Evolutionary conservation across 306 rosid genomes (phyloP).

Genomic region (Fragaria ananassa): DNA sequence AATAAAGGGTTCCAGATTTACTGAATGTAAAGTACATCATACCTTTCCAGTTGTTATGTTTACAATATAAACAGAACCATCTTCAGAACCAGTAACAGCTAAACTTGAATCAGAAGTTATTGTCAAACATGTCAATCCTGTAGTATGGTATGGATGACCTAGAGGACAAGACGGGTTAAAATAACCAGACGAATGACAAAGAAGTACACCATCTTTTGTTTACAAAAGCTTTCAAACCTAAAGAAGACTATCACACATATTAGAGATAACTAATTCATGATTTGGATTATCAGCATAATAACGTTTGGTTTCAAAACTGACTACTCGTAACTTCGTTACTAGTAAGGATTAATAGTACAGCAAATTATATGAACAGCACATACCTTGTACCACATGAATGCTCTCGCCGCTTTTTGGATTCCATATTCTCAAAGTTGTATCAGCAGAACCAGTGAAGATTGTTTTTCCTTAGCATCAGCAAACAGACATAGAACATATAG

Average conservation of each 20-base stretch:
- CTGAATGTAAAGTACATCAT: slow-evolving; percentile 19
- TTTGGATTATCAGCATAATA: not conserved
- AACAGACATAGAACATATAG: slow-evolving; percentile 18
- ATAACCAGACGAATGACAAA: slow-evolving; percentile 4
- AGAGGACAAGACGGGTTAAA: slow-evolving; percentile 23
- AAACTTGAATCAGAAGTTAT: slow-evolving; percentile 69
- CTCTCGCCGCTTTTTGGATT: slow-evolving; percentile 74
- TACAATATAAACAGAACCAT: slow-evolving; percentile 74
- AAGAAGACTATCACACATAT: not conserved
- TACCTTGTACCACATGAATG: slow-evolving; percentile 80
- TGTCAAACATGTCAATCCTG: slow-evolving; percentile 79
- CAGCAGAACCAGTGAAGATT: slow-evolving; percentile 90
- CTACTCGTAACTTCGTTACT: not conserved
- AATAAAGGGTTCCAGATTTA: slow-evolving; percentile 1
- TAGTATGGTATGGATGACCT: slow-evolving; percentile 85
- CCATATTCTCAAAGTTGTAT: slow-evolving; percentile 90
- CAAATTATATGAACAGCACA: slow-evolving; percentile 14
- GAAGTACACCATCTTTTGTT: not conserved
- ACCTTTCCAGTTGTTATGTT: slow-evolving; percentile 80
- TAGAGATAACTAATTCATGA: not conserved
- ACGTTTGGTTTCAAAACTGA: slow-evolving; percentile 1
- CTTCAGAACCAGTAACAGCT: slow-evolving; percentile 78
- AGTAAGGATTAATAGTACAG: not conserved
- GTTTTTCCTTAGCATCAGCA: slow-evolving; percentile 50
- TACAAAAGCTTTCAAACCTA: not conserved